Conservation (phyloP, 1,284 basidiomycete species). For the Apiotrichum akiyoshidainum region DNA sequence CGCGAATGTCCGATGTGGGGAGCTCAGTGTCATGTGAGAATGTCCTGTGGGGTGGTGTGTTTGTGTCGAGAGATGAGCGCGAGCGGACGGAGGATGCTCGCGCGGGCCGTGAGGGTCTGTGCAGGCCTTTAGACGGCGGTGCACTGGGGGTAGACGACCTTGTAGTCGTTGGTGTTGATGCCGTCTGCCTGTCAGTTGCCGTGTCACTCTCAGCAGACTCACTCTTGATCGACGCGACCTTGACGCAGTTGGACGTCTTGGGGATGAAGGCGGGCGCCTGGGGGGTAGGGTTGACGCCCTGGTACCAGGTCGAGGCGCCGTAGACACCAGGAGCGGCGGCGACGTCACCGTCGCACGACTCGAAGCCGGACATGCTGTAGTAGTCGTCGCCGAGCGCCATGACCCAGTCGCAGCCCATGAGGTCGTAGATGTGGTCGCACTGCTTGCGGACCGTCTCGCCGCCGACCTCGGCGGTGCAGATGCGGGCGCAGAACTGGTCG, state of each 20-base stretch:
- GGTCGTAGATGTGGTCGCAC: conserved; percentile 50
- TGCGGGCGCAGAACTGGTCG: conserved; percentile 51
- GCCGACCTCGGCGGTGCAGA: conserved; percentile 49
- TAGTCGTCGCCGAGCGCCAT: conserved; percentile 47
- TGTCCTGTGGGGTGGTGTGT: too few relatives aligned
- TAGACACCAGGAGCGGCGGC: conserved; percentile 50
- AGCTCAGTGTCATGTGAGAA: too few relatives aligned
- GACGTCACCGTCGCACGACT: conserved; percentile 48
- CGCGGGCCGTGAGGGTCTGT: too few relatives aligned
- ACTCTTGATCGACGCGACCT: conserved; percentile 45
- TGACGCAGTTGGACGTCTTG: conserved; percentile 47
- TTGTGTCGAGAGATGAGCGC: too few relatives aligned
- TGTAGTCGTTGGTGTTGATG: conserved; percentile 37
- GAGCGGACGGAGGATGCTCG: too few relatives aligned
- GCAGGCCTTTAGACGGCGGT: not conserved
- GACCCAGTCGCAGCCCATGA: conserved; percentile 53
- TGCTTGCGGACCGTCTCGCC: conserved; percentile 38
- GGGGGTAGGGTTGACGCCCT: conserved; percentile 43
- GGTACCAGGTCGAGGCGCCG: conserved; percentile 48
- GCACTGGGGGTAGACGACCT: conserved; percentile 21
- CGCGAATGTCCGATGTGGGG: too few relatives aligned
- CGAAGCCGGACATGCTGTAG: conserved; percentile 50
- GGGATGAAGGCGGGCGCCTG: conserved; percentile 38
- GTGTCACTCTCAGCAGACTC: not conserved
- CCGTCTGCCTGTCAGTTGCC: conserved; percentile 18